phyloP scores from a whole-genome alignment of 2,329 filamentous ascomycete species.

The Trichoderma semiorbis region DNA sequence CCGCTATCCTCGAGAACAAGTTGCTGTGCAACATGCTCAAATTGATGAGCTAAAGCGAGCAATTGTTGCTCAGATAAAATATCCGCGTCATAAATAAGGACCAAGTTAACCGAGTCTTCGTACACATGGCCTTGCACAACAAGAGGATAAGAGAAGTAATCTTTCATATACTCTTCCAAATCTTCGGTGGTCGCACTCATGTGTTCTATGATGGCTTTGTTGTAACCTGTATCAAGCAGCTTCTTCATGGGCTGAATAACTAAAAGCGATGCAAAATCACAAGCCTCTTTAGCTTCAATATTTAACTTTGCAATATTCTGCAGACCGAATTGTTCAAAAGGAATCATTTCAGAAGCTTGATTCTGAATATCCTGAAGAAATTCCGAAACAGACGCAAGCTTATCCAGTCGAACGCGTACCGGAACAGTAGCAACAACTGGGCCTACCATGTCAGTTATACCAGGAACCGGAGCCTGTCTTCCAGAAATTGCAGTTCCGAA shows the following conservation, averaged over 20 bases:
- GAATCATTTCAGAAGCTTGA: conserved; percentile 22
- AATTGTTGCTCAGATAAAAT: not conserved
- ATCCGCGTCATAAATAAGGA: conserved; percentile 3
- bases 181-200: not conserved
- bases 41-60: not conserved
- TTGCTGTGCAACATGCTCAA: conserved; percentile 13
- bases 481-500: conserved; percentile 25
- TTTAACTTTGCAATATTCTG: conserved; percentile 24
- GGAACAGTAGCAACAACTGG: conserved; percentile 23
- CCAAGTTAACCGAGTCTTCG: not conserved
- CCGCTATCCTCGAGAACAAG: not conserved
- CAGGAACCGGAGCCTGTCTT: conserved; percentile 23
- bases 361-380: conserved; percentile 19
- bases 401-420: conserved; percentile 13
- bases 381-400: not conserved
- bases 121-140: conserved; percentile 6
- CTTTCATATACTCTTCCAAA: not conserved
- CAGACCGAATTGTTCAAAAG: conserved; percentile 25
- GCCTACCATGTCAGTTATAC: conserved; percentile 23
- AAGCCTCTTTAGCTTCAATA: conserved; percentile 19
- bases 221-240: not conserved
- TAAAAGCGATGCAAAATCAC: conserved; percentile 24
- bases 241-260: conserved; percentile 20
- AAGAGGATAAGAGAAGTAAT: conserved; percentile 16
- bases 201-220: not conserved